Conservation (phyloP, 78 protist species). For the Creolimax fragrantissima region DNA sequence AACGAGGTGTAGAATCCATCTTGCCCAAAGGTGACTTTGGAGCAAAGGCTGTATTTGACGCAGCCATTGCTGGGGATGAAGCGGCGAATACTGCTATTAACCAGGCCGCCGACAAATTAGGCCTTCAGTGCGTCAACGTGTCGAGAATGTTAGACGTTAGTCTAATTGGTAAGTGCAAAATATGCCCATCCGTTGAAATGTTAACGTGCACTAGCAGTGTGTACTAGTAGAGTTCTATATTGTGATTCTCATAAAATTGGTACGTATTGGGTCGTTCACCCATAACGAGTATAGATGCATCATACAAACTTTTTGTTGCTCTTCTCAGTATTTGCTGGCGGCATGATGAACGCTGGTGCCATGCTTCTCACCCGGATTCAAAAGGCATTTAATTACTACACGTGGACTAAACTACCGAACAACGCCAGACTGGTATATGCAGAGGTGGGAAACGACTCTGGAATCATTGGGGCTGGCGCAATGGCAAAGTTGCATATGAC, state of each 20-base stretch:
- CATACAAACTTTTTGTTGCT: too few relatives aligned
- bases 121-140: background rate
- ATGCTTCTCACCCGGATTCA: background rate
- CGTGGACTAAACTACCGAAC: slow-evolving; percentile 3
- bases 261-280: too few relatives aligned
- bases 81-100: background rate
- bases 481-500: background rate
- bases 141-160: background rate
- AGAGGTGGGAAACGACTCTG: background rate
- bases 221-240: too few relatives aligned
- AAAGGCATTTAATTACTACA: background rate
- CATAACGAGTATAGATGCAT: too few relatives aligned
- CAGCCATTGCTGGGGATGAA: background rate
- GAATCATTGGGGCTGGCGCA: background rate
- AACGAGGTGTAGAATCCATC: background rate
- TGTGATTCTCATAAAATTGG: too few relatives aligned
- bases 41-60: background rate
- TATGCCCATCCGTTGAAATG: too few relatives aligned
- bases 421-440: background rate
- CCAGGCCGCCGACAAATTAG: background rate
- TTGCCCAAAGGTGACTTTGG: background rate
- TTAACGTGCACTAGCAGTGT: too few relatives aligned
- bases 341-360: background rate
- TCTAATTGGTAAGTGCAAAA: background rate
- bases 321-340: background rate